Evolutionary conservation across 2,329 filamentous ascomycete genomes (phyloP).

Genomic region (Fusarium longipes): DNA sequence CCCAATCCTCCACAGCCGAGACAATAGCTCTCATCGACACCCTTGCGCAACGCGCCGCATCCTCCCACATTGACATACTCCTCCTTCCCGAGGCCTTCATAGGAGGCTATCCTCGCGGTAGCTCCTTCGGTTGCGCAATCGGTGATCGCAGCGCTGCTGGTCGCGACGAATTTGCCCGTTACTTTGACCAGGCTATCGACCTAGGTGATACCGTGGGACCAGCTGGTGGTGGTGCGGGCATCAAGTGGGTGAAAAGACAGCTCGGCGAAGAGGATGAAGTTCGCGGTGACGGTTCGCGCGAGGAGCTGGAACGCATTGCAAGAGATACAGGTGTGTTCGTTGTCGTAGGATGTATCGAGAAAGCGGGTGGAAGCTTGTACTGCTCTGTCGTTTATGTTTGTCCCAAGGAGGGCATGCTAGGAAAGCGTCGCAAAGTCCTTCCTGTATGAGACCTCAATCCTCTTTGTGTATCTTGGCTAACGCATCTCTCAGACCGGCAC

Average conservation of each 20-base stretch:
- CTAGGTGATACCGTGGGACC: slow-evolving; percentile 78
- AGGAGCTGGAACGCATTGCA: slow-evolving; percentile 81
- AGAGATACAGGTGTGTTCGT: slow-evolving; percentile 83
- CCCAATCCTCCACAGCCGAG: slow-evolving; percentile 60
- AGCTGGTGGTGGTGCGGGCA: slow-evolving; percentile 72
- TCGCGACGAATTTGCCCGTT: slow-evolving; percentile 83
- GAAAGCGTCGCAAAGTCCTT: slow-evolving; percentile 93
- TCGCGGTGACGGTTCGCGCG: slow-evolving; percentile 73
- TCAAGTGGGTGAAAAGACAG: slow-evolving; percentile 75
- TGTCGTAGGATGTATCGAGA: slow-evolving; percentile 83
- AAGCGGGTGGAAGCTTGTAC: slow-evolving; percentile 83
- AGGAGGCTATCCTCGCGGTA: slow-evolving; percentile 89
- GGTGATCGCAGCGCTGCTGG: slow-evolving; percentile 76
- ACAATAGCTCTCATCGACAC: slow-evolving; percentile 75
- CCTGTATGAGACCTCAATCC: slow-evolving; percentile 64
- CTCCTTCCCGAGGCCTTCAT: slow-evolving; percentile 94
- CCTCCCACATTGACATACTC: slow-evolving; percentile 70
- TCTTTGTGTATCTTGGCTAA: neutral
- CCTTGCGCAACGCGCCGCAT: slow-evolving; percentile 72
- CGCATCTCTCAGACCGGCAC: slow-evolving; percentile 69
- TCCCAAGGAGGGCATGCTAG: slow-evolving; percentile 76
- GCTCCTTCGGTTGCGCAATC: slow-evolving; percentile 78
- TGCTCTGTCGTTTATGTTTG: slow-evolving; percentile 86
- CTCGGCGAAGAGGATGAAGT: slow-evolving; percentile 54
- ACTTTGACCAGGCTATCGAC: slow-evolving; percentile 83